Evolutionary conservation across 306 rosid genomes (phyloP).

Genomic region (Delonix regia): DNA sequence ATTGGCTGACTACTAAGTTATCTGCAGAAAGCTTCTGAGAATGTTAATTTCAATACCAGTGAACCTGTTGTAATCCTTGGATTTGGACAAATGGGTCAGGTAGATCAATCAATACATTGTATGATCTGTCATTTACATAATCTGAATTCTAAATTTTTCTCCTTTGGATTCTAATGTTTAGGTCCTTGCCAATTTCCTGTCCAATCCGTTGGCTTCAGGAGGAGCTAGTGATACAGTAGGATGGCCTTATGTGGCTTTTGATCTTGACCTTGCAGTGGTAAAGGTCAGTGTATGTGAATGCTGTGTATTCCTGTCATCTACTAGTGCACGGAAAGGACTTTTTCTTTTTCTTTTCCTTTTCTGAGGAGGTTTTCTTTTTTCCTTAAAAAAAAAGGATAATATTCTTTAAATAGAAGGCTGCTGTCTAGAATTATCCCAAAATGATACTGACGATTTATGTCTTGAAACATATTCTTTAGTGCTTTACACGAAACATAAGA

Average conservation of each 20-base stretch:
- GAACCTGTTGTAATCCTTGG: conserved; percentile 96
- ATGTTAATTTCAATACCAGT: conserved; percentile 59
- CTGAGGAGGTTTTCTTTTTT: not conserved
- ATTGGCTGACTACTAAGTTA: conserved; percentile 35
- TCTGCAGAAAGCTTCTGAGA: conserved; percentile 64
- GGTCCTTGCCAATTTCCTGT: conserved; percentile 96
- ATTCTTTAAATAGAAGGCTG: not conserved
- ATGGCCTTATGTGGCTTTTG: conserved; percentile 86
- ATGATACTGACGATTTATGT: not conserved
- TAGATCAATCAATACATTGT: conserved; percentile 40
- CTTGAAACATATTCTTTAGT: not conserved
- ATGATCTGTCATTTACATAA: conserved; percentile 31
- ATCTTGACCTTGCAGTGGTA: conserved; percentile 81
- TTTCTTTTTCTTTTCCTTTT: not conserved
- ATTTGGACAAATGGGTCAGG: conserved; percentile 99
- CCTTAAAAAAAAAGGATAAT: not conserved
- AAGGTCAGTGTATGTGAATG: conserved; percentile 60
- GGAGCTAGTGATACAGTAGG: conserved; percentile 61
- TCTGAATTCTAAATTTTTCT: conserved; percentile 33
- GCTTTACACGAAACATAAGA: not conserved
- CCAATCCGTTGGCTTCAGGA: conserved; percentile 81
- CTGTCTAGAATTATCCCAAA: not conserved
- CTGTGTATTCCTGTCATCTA: conserved; percentile 18
- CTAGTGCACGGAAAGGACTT: not conserved
- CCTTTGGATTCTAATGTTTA: conserved; percentile 41